Conservation (phyloP, 495 filamentous ascomycete genomes). For the Penicillium atrosanguineum region DNA sequence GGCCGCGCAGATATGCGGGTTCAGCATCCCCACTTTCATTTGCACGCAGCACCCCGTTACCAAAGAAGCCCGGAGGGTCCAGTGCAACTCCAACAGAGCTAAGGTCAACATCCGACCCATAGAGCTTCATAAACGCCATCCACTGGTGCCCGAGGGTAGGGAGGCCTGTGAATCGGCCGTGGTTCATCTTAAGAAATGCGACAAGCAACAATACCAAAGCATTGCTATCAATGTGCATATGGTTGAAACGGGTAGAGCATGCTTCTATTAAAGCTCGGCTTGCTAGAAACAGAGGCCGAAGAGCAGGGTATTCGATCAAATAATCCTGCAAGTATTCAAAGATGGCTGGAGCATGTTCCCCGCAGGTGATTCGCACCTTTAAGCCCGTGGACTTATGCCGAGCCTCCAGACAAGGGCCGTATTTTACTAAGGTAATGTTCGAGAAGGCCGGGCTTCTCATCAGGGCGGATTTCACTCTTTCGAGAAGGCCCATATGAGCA, state of each 20-base stretch:
- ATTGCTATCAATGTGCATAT: slow-evolving; percentile 39
- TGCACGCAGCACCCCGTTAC: slow-evolving; percentile 13
- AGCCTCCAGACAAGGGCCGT: slow-evolving; percentile 23
- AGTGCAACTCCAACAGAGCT: slow-evolving; percentile 46
- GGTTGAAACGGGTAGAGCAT: slow-evolving; percentile 15
- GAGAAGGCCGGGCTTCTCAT: slow-evolving; percentile 9
- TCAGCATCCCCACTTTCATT: slow-evolving; percentile 7
- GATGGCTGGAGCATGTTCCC: slow-evolving; percentile 29
- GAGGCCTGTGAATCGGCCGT: slow-evolving; percentile 28
- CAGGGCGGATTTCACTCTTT: slow-evolving; percentile 21
- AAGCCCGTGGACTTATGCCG: slow-evolving; percentile 48
- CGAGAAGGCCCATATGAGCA: slow-evolving; percentile 20
- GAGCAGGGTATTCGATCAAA: slow-evolving; percentile 44
- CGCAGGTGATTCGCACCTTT: slow-evolving; percentile 44
- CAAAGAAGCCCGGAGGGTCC: slow-evolving; percentile 48
- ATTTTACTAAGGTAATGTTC: no score
- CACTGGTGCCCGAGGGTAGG: slow-evolving; percentile 40
- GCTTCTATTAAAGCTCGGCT: slow-evolving; percentile 49
- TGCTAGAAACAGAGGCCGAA: slow-evolving; percentile 48
- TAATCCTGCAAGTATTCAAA: slow-evolving; percentile 45
- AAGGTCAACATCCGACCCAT: slow-evolving; percentile 43
- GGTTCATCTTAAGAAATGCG: slow-evolving; percentile 46
- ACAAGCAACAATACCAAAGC: slow-evolving; percentile 56
- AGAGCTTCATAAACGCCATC: slow-evolving; percentile 51
- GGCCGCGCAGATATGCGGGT: slow-evolving; percentile 35